Base-by-base conservation (phyloP, 164 flowering plant genomes). In the Magnolia sinica region DNA sequence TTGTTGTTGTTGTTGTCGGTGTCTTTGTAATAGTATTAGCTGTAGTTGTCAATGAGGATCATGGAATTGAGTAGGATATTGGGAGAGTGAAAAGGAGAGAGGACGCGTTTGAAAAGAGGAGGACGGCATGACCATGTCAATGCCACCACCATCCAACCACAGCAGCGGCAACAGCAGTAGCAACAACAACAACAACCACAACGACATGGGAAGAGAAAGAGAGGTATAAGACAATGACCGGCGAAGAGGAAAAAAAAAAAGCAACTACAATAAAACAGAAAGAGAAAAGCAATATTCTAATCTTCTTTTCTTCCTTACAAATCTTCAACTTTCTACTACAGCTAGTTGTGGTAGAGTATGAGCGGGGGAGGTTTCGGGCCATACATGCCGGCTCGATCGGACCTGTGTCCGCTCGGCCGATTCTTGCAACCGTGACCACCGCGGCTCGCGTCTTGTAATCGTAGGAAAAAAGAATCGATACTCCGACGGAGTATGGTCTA, bases 191-290 rank as follows among this genome's bases (percentile, higher is more conserved):
- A 64, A 22, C 22, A 22, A 64, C 68, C 24, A 64, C 68, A 64
- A 4, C 22, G 27, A 22, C 22, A 64, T 4, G 27, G 27, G 9
- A 19, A n/a, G 27, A n/a, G 68, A 64, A n/a, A n/a, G 24, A 64
- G 24, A 64, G 9, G 68, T 64, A 64, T 64, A 64, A n/a, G 68
- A 64, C 68, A 64, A 64, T 8, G 27, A 64, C 68, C 68, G 23
- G 68, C 68, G 68, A 7, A 23, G 24, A 20, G 68, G 6, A 13
- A 19, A 64, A 64, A 4, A 11, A 0, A 55, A 55, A 55, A 55
- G 18, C 18, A 55, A 11, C 13, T 55, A 55, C 18, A 8, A 55
- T 11, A 55, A 16, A 55, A 8, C 8, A 9, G 13, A 55, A 55
- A 55, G 1, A 16, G 10, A 55, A 55, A 55, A 9, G 61, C 61